Evolutionary conservation across 1,139 yeast species (phyloP).

Genomic region (Oligophagozyma castellii): DNA sequence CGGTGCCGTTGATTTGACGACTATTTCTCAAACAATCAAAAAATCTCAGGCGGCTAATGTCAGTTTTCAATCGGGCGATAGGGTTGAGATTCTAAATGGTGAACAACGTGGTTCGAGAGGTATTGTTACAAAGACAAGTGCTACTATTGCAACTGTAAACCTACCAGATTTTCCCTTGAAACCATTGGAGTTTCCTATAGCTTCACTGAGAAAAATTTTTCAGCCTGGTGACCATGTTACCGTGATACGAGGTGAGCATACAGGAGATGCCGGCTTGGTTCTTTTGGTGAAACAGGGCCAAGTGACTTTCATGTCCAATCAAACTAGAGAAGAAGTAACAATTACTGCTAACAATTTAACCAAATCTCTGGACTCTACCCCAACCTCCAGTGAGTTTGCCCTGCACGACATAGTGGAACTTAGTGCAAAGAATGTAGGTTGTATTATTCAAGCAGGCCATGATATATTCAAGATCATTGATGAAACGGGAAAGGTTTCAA

Average conservation of each 20-base stretch:
- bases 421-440: constrained; percentile 78
- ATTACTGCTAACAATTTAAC: constrained; percentile 84
- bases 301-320: constrained; percentile 81
- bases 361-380: constrained; percentile 62
- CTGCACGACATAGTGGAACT: constrained; percentile 83
- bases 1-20: constrained; percentile 72
- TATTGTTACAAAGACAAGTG: constrained; percentile 45
- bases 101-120: constrained; percentile 90
- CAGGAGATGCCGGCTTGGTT: constrained; percentile 90
- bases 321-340: constrained; percentile 73
- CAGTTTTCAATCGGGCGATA: constrained; percentile 83
- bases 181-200: constrained; percentile 59
- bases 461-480: constrained; percentile 72
- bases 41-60: constrained; percentile 42
- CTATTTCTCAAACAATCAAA: constrained; percentile 74
- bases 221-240: constrained; percentile 91
- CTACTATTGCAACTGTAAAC: constrained; percentile 29
- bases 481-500: constrained; percentile 65
- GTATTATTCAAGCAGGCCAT: constrained; percentile 79
- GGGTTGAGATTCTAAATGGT: constrained; percentile 82
- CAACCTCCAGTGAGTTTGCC: constrained; percentile 61
- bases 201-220: constrained; percentile 74
- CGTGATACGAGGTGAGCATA: constrained; percentile 80
- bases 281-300: constrained; percentile 71
- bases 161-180: constrained; percentile 34